Evolutionary conservation across 371 early-diverging fungal species (phyloP).

Genomic region (Mucor indicus): DNA sequence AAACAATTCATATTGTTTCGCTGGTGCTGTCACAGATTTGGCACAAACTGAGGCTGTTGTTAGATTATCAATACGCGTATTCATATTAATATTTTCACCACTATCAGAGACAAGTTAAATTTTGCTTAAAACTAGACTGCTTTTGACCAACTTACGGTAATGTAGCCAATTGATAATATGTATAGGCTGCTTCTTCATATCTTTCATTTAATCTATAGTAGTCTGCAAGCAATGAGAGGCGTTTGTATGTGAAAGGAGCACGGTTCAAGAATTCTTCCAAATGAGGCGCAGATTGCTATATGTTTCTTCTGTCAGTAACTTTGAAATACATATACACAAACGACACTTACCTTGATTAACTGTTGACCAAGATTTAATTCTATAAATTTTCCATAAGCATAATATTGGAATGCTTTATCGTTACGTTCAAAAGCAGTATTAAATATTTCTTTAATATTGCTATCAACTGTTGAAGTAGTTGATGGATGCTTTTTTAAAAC

Average conservation of each 20-base stretch:
- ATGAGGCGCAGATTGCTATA: slow-evolving; percentile 19
- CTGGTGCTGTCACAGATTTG: slow-evolving; percentile 12
- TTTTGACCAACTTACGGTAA: slow-evolving; percentile 17
- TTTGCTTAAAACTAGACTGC: too few relatives aligned
- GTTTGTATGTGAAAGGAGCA: slow-evolving; percentile 21
- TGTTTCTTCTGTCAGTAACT: too few relatives aligned
- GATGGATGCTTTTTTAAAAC: not conserved
- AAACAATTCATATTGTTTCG: slow-evolving; percentile 19
- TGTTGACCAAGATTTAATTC: slow-evolving; percentile 12
- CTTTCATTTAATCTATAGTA: slow-evolving; percentile 22
- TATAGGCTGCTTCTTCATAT: slow-evolving; percentile 31
- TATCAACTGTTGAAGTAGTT: not conserved
- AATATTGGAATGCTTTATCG: slow-evolving; percentile 27
- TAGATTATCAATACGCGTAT: slow-evolving; percentile 10
- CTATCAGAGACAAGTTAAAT: too few relatives aligned
- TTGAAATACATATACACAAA: too few relatives aligned
- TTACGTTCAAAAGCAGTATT: slow-evolving; percentile 14
- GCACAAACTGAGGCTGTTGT: slow-evolving; percentile 16
- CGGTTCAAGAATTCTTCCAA: slow-evolving; percentile 26
- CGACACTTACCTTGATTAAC: slow-evolving; percentile 24
- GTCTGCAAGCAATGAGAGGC: slow-evolving; percentile 23
- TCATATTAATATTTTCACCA: not conserved
- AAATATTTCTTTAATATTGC: not conserved
- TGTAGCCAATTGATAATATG: slow-evolving; percentile 13
- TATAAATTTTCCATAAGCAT: slow-evolving; percentile 30